Percentiles rank a stretch among this genome's conserved stretches.
phyloP scores from a whole-genome alignment of 1,284 basidiomycete genomes.

The Rhodotorula sp. region DNA sequence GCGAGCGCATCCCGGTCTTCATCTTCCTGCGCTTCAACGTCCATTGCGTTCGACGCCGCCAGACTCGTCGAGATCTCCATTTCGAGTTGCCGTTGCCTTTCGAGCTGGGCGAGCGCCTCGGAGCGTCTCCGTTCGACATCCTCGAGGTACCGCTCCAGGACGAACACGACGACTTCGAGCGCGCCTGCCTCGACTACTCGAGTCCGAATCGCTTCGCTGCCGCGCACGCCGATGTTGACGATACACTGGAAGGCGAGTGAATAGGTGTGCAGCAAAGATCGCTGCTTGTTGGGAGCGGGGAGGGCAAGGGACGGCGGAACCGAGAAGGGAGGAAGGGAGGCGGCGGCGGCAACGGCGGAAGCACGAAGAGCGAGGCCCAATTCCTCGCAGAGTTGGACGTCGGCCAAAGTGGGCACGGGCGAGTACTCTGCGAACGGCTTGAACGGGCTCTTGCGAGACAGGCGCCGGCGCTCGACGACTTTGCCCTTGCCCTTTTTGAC shows the following conservation, averaged over 20 bases:
- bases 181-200: conserved; percentile 95
- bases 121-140: conserved; percentile 53
- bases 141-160: conserved; percentile 73
- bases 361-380: not conserved
- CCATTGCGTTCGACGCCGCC: not conserved
- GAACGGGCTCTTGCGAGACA: conserved; percentile 38
- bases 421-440: conserved; percentile 42
- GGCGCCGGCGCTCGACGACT: not conserved
- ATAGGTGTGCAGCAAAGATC: conserved; percentile 54
- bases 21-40: not conserved
- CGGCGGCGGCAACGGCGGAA: not conserved
- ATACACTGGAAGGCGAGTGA: conserved; percentile 94
- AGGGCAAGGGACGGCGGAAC: conserved; percentile 16
- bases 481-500: conserved; percentile 31
- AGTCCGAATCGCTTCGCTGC: conserved; percentile 86
- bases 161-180: conserved; percentile 88
- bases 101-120: conserved; percentile 19
- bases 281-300: conserved; percentile 16
- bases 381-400: not conserved
- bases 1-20: conserved; percentile 46
- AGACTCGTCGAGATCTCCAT: not conserved
- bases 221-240: conserved; percentile 95
- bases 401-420: conserved; percentile 13
- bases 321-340: not conserved
- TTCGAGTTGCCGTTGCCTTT: conserved; percentile 17